Base-by-base conservation (phyloP, 129 eudicot species). In the Saussurea involucrata region DNA sequence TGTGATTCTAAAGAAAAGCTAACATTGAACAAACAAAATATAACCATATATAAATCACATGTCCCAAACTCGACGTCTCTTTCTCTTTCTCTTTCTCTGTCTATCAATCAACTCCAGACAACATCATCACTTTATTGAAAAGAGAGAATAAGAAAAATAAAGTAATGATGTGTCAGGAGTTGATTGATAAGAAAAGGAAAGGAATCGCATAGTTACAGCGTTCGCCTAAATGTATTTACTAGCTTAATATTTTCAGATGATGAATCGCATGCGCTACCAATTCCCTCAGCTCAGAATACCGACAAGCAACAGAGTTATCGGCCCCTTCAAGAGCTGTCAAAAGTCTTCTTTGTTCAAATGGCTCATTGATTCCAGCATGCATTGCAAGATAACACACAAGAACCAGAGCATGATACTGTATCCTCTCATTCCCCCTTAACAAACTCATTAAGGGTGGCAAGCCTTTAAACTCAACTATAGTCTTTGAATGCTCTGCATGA, bases 261-360 rank as follows among this genome's bases (percentile, higher is more conserved):
- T 70, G 25, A 13, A 83, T 72, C 1, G 92, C 89, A 71, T 83
- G 37, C 0, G 79, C 9, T 12, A 92, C 71, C 83, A 89, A 63
- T 28, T 87, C 88, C 67, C 22, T 87, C 75, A 92, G 70, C 44
- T 81, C 80, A 0, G 92, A 74, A 33, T 87, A 68, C 40, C 80
- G 82, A 13, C 64, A 55, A 5, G 71, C 81, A 21, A 76, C 69
- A 6, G 77, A 78, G 33, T 83, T 83, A 33, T 85, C 84, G 10
- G 85, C 86, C 3, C 92, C 92, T 70, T 91, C 87, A 4, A 91
- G 83, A 37, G 88, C 86, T 1, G 78, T 81, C 81, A 84, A n/a
- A 34, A 89, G 77, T 44, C 86, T 82, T 31, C 87, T 85, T 37
- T 81, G 78, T 22, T 83, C 87, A 36, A 81, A 67, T n/a, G 66